These are phyloP conservation scores for Taiozyma onychis DNA, from an alignment of 1,139 yeast species.

Conservation along the genomic window DNA sequence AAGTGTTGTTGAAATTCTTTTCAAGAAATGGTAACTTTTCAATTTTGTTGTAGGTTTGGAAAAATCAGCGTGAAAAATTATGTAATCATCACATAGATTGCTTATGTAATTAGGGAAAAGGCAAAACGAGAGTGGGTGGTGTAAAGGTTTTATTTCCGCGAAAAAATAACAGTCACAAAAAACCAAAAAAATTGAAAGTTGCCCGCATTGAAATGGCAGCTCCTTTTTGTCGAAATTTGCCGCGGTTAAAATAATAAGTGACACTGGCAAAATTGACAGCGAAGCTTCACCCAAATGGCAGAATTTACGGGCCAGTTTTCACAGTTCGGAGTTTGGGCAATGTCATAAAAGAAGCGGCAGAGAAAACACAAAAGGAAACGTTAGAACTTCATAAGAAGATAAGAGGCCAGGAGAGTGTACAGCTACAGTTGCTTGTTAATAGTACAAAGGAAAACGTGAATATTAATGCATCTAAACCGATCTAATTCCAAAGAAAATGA, in stretches of 20 bases:
- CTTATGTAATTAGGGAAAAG: constrained; percentile 3
- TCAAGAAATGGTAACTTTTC: constrained; percentile 7
- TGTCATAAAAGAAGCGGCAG: no score
- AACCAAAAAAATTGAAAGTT: background rate
- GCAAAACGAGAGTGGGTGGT: constrained; percentile 1
- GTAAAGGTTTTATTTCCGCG: background rate
- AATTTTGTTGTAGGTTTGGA: constrained; percentile 6
- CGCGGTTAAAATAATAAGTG: background rate
- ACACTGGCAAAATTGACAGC: background rate
- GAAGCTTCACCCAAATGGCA: background rate
- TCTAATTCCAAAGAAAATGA: background rate
- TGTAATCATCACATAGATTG: background rate
- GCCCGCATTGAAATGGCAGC: background rate
- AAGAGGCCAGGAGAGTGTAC: no score
- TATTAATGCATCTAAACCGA: background rate
- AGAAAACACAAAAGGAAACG: no score
- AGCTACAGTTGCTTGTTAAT: background rate
- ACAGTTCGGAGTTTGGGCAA: background rate
- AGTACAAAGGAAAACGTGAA: background rate
- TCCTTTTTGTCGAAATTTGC: background rate
- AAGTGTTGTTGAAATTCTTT: background rate
- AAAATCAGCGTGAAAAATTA: constrained; percentile 1
- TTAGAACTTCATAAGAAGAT: no score
- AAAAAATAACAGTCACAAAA: no score
- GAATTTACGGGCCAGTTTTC: background rate